Percentiles rank a stretch among this genome's conserved stretches.
Evolutionary conservation across 495 filamentous ascomycete genomes (phyloP).

Genomic region (Cudoniella acicularis): DNA sequence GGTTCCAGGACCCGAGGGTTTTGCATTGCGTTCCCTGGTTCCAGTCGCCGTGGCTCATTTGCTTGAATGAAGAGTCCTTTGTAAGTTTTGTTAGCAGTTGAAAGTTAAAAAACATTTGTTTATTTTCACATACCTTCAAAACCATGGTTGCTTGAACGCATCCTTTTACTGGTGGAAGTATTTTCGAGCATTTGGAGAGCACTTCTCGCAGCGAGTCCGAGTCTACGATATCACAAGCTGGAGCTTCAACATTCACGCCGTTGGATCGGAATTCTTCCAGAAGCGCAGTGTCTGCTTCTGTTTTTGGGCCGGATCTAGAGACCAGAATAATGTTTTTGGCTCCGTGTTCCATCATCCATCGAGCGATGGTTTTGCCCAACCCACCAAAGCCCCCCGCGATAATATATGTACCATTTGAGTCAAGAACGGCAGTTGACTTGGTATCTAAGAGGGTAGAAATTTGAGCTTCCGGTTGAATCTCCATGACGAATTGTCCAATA

Average conservation of each 20-base stretch:
- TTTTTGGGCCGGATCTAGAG: slow-evolving; percentile 43
- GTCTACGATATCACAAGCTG: background rate
- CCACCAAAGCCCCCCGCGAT: slow-evolving; percentile 55
- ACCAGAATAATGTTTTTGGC: slow-evolving; percentile 52
- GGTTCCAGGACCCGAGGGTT: slow-evolving; percentile 34
- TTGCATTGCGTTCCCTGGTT: slow-evolving; percentile 33
- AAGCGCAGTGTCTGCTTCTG: slow-evolving; percentile 21
- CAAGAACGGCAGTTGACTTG: no score
- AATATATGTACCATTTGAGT: slow-evolving; percentile 46
- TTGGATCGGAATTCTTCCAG: slow-evolving; percentile 17
- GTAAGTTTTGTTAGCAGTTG: background rate
- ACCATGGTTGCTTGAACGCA: slow-evolving; percentile 27
- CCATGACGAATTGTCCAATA: no score
- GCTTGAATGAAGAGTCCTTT: background rate
- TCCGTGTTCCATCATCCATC: slow-evolving; percentile 49
- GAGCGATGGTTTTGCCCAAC: slow-evolving; percentile 44
- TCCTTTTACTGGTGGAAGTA: background rate
- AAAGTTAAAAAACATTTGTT: slow-evolving; percentile 32
- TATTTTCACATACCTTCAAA: slow-evolving; percentile 11
- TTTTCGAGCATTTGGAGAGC: background rate
- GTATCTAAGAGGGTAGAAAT: slow-evolving; percentile 18
- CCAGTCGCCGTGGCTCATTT: slow-evolving; percentile 32
- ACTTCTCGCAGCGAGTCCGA: background rate
- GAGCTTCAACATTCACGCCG: background rate
- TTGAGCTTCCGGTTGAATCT: slow-evolving; percentile 3